Evolutionary conservation across 208 protist species (phyloP).

Genomic region (Trypanosoma brucei): DNA sequence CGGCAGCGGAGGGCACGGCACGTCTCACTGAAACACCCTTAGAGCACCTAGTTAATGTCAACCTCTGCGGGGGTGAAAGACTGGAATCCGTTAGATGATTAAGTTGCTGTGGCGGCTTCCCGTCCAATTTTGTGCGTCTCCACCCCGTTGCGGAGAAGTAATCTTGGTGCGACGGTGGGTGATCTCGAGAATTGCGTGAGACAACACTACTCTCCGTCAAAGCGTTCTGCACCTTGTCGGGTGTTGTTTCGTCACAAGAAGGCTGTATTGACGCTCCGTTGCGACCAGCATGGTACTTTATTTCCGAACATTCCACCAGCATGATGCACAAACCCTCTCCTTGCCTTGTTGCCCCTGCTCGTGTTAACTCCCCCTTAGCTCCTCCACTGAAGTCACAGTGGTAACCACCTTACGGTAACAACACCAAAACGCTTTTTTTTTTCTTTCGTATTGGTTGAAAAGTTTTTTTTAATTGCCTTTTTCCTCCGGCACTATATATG

Average conservation of each 20-base stretch:
- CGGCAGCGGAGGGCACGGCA: neutral
- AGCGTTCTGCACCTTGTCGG: neutral
- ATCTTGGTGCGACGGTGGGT: neutral
- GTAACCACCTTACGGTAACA: neutral
- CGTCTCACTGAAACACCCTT: neutral
- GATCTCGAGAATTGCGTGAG: neutral
- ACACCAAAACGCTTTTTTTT: conserved; percentile 4
- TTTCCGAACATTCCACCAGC: neutral
- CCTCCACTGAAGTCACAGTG: neutral
- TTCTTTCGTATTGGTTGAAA: conserved; percentile 2
- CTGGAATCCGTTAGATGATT: neutral
- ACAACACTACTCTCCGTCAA: neutral
- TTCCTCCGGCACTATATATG: no score
- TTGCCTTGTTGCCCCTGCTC: neutral
- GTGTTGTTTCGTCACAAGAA: no score
- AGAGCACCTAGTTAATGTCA: neutral
- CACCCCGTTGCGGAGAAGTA: neutral
- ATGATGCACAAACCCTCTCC: neutral
- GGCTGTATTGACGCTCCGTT: no score
- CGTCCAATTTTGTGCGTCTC: neutral
- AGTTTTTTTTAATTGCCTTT: no score
- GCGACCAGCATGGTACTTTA: neutral
- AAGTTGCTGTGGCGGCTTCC: neutral
- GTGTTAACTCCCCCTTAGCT: neutral
- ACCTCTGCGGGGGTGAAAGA: neutral